A percentile compares a stretch with the other conserved stretches of the same genome.
phyloP scores from a whole-genome alignment of 164 flowering plant genomes.

The Saururus chinensis region DNA sequence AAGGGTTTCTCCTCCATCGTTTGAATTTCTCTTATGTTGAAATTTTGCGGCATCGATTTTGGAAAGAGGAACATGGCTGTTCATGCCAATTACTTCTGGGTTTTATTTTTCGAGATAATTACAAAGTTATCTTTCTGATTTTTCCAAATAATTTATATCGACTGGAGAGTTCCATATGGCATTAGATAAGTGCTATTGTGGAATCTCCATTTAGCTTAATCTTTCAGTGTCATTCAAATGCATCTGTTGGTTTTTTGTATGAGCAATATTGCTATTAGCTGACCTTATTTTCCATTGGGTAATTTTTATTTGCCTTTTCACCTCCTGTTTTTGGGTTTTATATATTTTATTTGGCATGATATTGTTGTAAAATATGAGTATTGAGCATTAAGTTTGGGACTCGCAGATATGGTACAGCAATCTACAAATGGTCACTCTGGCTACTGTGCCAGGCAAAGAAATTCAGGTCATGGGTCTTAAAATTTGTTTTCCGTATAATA shows the following conservation, averaged over 20 bases:
- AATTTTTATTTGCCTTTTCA: not conserved
- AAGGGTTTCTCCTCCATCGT: no score
- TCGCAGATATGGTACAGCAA: conserved; percentile 72
- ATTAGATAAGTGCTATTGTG: not conserved
- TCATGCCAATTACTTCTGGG: no score
- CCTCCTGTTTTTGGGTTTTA: conserved; percentile 9
- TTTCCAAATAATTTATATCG: no score
- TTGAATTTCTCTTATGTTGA: no score
- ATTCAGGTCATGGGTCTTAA: conserved; percentile 52
- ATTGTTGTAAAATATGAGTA: conserved; percentile 32
- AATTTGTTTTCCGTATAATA: conserved; percentile 23
- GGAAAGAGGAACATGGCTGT: no score
- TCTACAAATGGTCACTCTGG: conserved; percentile 70
- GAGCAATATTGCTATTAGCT: no score
- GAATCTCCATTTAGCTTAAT: not conserved
- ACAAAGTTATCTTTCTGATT: no score
- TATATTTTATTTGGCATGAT: conserved; percentile 13
- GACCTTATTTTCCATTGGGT: not conserved
- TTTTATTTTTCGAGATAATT: no score
- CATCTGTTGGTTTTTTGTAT: no score
- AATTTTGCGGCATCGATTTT: no score
- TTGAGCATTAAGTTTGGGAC: conserved; percentile 63
- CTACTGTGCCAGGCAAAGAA: conserved; percentile 60
- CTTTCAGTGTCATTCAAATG: not conserved
- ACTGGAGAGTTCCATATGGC: no score